Evolutionary conservation across 2,329 filamentous ascomycete genomes (phyloP).

Genomic region (Aspergillus brasiliensis): DNA sequence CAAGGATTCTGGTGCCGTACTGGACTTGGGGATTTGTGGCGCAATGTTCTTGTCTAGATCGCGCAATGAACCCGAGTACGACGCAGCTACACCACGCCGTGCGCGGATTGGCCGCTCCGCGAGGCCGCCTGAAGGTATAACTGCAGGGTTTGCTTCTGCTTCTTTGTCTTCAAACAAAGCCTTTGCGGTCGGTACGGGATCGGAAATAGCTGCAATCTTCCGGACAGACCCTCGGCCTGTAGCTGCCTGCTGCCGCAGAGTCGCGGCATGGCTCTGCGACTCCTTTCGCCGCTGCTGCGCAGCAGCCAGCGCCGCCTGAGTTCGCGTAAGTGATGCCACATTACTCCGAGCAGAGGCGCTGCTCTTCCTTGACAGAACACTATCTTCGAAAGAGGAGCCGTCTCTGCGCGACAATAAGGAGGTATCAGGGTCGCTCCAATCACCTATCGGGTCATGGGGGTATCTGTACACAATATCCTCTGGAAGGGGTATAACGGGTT

Average conservation of each 20-base stretch:
- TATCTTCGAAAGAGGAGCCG: slow-evolving; percentile 30
- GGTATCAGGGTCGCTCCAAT: slow-evolving; percentile 41
- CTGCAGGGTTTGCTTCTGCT: slow-evolving; percentile 15
- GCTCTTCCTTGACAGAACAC: slow-evolving; percentile 31
- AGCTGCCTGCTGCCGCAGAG: slow-evolving; percentile 49
- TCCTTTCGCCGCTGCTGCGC: slow-evolving; percentile 45
- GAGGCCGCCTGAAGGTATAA: slow-evolving; percentile 33
- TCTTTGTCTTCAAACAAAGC: slow-evolving; percentile 23
- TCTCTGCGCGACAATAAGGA: slow-evolving; percentile 23
- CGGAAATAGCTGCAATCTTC: slow-evolving; percentile 28
- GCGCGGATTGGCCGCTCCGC: slow-evolving; percentile 44
- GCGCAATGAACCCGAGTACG: slow-evolving; percentile 36
- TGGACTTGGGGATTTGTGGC: slow-evolving; percentile 34
- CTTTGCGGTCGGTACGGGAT: slow-evolving; percentile 22
- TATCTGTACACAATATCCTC: slow-evolving; percentile 50
- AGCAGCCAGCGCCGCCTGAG: slow-evolving; percentile 43
- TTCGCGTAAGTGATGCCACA: slow-evolving; percentile 34
- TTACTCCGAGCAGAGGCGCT: slow-evolving; percentile 31
- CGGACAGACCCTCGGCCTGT: slow-evolving; percentile 34
- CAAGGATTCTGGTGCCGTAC: slow-evolving; percentile 34
- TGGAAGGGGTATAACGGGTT: slow-evolving; percentile 49
- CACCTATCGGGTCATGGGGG: slow-evolving; percentile 42
- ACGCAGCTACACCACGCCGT: slow-evolving; percentile 37
- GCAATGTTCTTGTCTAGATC: slow-evolving; percentile 31
- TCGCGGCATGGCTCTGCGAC: slow-evolving; percentile 49